Evolutionary conservation across 805 yeast genomes (phyloP).

Genomic region (Komagataella pseudopastoris): DNA sequence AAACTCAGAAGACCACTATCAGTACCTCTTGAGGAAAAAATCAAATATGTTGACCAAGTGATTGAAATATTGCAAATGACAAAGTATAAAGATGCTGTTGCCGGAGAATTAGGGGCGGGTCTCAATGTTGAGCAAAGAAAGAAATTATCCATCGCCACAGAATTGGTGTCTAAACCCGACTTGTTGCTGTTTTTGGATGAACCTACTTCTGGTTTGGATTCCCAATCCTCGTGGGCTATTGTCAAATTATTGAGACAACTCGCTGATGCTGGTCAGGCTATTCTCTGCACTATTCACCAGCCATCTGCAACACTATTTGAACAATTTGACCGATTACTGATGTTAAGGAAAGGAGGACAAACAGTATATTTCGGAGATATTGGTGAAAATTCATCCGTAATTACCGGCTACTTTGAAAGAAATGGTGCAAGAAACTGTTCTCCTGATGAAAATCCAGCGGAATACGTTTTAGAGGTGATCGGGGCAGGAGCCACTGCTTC

Average conservation of each 20-base stretch:
- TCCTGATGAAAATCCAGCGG: slow-evolving; percentile 26
- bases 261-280: slow-evolving; percentile 35
- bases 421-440: slow-evolving; percentile 27
- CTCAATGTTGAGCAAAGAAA: slow-evolving; percentile 27
- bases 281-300: slow-evolving; percentile 43
- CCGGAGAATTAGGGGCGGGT: slow-evolving; percentile 25
- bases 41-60: slow-evolving; percentile 28
- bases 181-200: slow-evolving; percentile 33
- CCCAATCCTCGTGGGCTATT: slow-evolving; percentile 39
- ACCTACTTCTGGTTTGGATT: slow-evolving; percentile 40
- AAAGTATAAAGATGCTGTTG: slow-evolving; percentile 30
- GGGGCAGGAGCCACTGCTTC: slow-evolving; percentile 31
- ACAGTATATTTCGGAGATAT: slow-evolving; percentile 29
- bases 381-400: slow-evolving; percentile 19
- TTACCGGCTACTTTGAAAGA: slow-evolving; percentile 21
- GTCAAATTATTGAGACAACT: slow-evolving; percentile 28
- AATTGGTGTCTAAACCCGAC: slow-evolving; percentile 32
- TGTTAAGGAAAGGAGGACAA: slow-evolving; percentile 36
- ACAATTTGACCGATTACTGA: slow-evolving; percentile 30
- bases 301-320: slow-evolving; percentile 37
- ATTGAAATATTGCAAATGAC: slow-evolving; percentile 28
- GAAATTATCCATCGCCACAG: slow-evolving; percentile 30
- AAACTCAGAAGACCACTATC: slow-evolving; percentile 22
- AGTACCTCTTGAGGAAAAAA: slow-evolving; percentile 22
- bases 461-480: slow-evolving; percentile 29